Evolutionary conservation across 192 early-diverging fungal genomes (phyloP).

Genomic region (Coemansia sp.): DNA sequence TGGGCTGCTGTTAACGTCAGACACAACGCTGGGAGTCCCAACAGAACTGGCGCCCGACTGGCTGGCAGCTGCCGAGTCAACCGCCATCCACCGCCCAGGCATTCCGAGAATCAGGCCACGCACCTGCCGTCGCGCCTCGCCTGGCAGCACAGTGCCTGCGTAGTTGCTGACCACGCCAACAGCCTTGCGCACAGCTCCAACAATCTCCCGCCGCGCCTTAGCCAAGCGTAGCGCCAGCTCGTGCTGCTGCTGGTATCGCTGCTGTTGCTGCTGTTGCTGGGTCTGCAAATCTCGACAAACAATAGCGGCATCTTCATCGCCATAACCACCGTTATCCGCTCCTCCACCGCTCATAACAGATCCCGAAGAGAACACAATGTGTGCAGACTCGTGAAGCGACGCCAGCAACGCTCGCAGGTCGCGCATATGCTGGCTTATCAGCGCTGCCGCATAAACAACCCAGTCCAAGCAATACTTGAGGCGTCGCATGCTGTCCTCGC

Average conservation of each 20-base stretch:
- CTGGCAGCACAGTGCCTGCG: conserved; percentile 80
- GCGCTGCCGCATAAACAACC: conserved; percentile 80
- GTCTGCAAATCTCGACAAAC: conserved; percentile 9
- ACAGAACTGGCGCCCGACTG: conserved; percentile 7
- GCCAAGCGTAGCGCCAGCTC: conserved; percentile 53
- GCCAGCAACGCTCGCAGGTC: conserved; percentile 61
- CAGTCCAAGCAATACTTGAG: conserved; percentile 87
- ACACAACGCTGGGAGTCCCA: conserved; percentile 24
- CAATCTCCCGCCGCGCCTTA: conserved; percentile 76
- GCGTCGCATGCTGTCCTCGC: conserved; percentile 85
- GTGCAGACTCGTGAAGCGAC: conserved; percentile 31
- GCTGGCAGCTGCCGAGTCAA: conserved; percentile 22
- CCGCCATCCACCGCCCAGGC: conserved; percentile 67
- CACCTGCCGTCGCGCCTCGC: conserved; percentile 76
- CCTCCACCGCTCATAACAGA: not conserved
- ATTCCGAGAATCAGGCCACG: conserved; percentile 80
- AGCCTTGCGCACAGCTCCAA: conserved; percentile 79
- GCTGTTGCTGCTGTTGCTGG: not conserved
- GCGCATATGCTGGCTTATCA: conserved; percentile 68
- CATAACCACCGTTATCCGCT: not conserved
- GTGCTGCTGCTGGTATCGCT: conserved; percentile 16
- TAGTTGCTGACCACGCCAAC: conserved; percentile 86
- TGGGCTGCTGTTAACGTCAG: conserved; percentile 6
- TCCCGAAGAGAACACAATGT: not conserved
- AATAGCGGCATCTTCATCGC: not conserved